Evolutionary conservation across 352 stramenopile species (phyloP).

Genomic region (Sclerospora graminicola): DNA sequence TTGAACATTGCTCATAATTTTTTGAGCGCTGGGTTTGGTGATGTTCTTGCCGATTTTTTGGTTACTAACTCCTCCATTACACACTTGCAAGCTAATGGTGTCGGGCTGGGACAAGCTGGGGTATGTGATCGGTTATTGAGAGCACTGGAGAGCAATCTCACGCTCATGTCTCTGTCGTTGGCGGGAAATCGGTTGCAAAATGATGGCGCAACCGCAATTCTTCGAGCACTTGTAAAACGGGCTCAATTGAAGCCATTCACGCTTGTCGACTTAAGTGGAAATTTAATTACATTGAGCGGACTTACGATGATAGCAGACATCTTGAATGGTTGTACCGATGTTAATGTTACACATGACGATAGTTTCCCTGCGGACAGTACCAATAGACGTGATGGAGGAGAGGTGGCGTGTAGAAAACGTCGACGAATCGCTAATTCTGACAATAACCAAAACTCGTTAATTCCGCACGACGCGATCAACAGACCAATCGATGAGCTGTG

Average conservation of each 20-base stretch:
- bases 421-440: slow-evolving; percentile 13
- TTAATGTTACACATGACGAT: neutral
- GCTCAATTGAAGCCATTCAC: slow-evolving; percentile 27
- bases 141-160: slow-evolving; percentile 39
- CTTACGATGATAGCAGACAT: slow-evolving; percentile 31
- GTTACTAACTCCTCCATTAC: slow-evolving; percentile 38
- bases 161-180: slow-evolving; percentile 41
- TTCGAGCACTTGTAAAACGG: slow-evolving; percentile 41
- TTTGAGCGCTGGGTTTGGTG: slow-evolving; percentile 47
- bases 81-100: slow-evolving; percentile 45
- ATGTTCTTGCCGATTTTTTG: slow-evolving; percentile 60
- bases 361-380: neutral
- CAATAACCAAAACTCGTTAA: neutral
- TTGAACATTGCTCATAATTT: slow-evolving; percentile 74
- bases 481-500: slow-evolving; percentile 40
- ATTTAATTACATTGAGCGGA: slow-evolving; percentile 49
- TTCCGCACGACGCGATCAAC: neutral
- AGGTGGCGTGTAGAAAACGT: slow-evolving; percentile 17
- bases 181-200: slow-evolving; percentile 64
- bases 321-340: slow-evolving; percentile 12
- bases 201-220: slow-evolving; percentile 31
- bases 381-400: neutral
- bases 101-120: slow-evolving; percentile 42
- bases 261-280: slow-evolving; percentile 59
- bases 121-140: slow-evolving; percentile 35